Conservation (phyloP, 345 rosid species). For the Raphanus sativus region DNA sequence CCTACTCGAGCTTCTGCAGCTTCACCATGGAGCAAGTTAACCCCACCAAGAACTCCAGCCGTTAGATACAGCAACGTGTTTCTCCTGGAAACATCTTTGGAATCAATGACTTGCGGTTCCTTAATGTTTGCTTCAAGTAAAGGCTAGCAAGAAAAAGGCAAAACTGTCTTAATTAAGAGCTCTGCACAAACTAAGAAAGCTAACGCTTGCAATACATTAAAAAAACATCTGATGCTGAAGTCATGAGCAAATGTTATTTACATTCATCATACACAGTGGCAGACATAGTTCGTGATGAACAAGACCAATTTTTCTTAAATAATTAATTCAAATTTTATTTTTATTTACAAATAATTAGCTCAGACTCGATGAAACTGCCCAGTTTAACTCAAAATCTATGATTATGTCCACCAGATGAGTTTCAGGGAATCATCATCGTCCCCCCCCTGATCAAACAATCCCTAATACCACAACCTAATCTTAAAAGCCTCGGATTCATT, state of each 20-base stretch:
- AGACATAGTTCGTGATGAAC: neutral
- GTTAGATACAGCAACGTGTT: conserved; percentile 41
- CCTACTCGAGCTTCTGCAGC: conserved; percentile 55
- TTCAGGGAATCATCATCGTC: neutral
- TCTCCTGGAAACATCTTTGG: conserved; percentile 42
- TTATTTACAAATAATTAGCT: neutral
- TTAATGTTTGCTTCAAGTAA: conserved; percentile 23
- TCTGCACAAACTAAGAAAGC: neutral
- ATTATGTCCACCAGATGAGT: neutral
- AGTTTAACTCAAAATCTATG: neutral
- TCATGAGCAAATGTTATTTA: neutral
- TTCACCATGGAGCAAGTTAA: conserved; percentile 33
- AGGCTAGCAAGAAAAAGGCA: conserved; percentile 17
- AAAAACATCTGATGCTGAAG: neutral
- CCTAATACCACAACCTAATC: neutral
- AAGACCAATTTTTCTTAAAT: neutral
- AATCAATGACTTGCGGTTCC: conserved; percentile 22
- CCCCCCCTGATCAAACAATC: neutral
- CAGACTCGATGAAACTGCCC: neutral
- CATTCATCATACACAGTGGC: neutral
- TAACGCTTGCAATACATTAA: conserved; percentile 4
- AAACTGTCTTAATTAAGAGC: neutral
- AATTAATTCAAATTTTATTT: neutral
- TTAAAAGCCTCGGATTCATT: conserved; percentile 1
- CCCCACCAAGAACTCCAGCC: conserved; percentile 39